phyloP scores from a whole-genome alignment of 1,284 basidiomycete genomes.

The Ustilago hordei region DNA sequence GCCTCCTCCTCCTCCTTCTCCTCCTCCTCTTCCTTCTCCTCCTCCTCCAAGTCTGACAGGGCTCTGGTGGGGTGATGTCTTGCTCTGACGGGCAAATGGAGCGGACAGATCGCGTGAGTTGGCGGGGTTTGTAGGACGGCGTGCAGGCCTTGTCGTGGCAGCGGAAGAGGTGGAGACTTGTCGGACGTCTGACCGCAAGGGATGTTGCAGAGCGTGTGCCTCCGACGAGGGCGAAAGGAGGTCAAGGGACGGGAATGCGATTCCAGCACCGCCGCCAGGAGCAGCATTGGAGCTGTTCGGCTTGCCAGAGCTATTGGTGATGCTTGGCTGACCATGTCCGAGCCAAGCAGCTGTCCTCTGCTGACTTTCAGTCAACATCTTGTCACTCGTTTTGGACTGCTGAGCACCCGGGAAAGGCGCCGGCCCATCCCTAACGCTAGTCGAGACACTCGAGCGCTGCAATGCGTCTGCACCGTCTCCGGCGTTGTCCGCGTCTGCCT shows the following conservation, averaged over 20 bases:
- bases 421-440: neutral
- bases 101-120: neutral
- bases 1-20: conserved; percentile 10
- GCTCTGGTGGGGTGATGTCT: conserved; percentile 13
- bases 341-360: conserved; percentile 45
- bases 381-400: conserved; percentile 6
- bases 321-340: conserved; percentile 17
- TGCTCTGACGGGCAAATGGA: neutral
- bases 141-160: conserved; percentile 27
- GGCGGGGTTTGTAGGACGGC: conserved; percentile 17
- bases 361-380: conserved; percentile 25
- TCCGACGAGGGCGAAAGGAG: conserved; percentile 26
- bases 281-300: conserved; percentile 1
- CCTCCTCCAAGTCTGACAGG: conserved; percentile 10
- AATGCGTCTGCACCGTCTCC: neutral
- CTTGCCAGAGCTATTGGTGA: conserved; percentile 2
- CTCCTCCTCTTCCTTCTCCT: no score
- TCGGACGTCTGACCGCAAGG: conserved; percentile 28
- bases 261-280: conserved; percentile 9
- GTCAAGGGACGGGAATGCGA: conserved; percentile 49
- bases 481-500: neutral
- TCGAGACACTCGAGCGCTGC: neutral
- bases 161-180: conserved; percentile 43
- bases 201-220: conserved; percentile 18
- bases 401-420: neutral